Conservation (phyloP, 805 yeast genomes). For the Cyberlindnera amylophila region DNA sequence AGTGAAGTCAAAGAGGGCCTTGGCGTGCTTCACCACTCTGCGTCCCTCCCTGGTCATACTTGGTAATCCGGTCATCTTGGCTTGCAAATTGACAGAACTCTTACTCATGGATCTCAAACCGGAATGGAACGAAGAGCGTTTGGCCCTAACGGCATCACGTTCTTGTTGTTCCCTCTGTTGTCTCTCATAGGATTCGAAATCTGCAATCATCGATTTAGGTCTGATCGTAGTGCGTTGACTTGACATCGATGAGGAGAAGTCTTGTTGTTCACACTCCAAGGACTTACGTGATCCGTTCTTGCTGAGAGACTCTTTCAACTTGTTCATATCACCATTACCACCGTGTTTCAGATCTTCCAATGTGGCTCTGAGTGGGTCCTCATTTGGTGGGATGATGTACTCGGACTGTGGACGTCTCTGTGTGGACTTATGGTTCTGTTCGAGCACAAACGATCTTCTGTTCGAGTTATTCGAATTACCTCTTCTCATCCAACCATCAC, state of each 20-base stretch:
- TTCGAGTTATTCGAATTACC: constrained; percentile 5
- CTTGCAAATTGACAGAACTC: constrained; percentile 24
- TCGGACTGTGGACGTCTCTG: constrained; percentile 2
- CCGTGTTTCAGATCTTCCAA: constrained; percentile 41
- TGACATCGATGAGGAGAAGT: constrained; percentile 18
- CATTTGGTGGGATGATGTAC: constrained; percentile 18
- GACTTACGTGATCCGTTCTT: constrained; percentile 13
- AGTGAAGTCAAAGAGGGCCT: constrained; percentile 54
- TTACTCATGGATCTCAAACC: constrained; percentile 25
- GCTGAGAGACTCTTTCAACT: constrained; percentile 32
- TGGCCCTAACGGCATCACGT: constrained; percentile 6
- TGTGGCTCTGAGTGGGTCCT: constrained; percentile 53
- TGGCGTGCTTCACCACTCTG: constrained; percentile 46
- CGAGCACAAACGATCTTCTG: constrained; percentile 26
- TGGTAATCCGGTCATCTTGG: constrained; percentile 39
- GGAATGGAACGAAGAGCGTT: constrained; percentile 27
- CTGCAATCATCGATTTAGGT: constrained; percentile 28
- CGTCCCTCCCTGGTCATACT: constrained; percentile 48
- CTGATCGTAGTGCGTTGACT: constrained; percentile 23
- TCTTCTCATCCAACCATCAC: constrained; percentile 16
- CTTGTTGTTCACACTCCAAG: constrained; percentile 10
- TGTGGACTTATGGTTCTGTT: constrained; percentile 4
- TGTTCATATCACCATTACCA: constrained; percentile 40
- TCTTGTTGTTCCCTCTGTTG: constrained; percentile 10
- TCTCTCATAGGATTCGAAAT: constrained; percentile 11